Conservation (phyloP, 805 yeast genomes). For the Yarrowia osloensis region DNA sequence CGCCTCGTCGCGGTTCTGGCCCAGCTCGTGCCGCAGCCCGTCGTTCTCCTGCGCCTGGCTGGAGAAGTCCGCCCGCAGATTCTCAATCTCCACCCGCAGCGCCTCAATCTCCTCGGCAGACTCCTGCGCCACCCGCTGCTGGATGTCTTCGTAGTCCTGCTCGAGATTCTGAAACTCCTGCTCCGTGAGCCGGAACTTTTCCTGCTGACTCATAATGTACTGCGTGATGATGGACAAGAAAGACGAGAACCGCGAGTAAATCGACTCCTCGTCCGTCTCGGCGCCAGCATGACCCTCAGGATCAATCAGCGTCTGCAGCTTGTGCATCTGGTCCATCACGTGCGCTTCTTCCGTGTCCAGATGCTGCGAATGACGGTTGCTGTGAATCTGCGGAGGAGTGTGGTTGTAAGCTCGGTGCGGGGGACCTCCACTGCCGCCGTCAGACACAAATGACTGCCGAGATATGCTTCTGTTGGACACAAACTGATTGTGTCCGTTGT, state of each 20-base stretch:
- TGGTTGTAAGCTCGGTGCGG: not conserved
- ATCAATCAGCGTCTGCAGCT: constrained; percentile 7
- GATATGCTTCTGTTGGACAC: constrained; percentile 15
- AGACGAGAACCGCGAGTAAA: not conserved
- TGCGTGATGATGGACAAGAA: constrained; percentile 12
- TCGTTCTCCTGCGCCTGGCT: constrained; percentile 13
- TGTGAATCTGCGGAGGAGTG: not conserved
- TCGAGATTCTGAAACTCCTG: constrained; percentile 26
- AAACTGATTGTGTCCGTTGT: not conserved
- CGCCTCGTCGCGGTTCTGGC: constrained; percentile 4
- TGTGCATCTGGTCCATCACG: constrained; percentile 25
- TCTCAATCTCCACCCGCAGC: not conserved
- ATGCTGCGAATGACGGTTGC: not conserved
- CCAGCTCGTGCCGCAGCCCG: not conserved
- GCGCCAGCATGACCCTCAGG: not conserved
- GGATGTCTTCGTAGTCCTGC: constrained; percentile 23
- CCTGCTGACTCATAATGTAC: constrained; percentile 11
- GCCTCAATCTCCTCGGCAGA: constrained; percentile 11
- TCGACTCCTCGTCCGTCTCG: constrained; percentile 6
- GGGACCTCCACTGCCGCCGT: not conserved
- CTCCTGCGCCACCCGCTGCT: not conserved
- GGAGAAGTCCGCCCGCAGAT: not conserved
- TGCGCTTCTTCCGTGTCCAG: constrained; percentile 16
- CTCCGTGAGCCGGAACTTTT: constrained; percentile 11
- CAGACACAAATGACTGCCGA: constrained; percentile 8